Evolutionary conservation across 2,329 filamentous ascomycete genomes (phyloP), one percentile per base, ranked within the genome.

Genomic region (Fusarium hainanense): DNA sequence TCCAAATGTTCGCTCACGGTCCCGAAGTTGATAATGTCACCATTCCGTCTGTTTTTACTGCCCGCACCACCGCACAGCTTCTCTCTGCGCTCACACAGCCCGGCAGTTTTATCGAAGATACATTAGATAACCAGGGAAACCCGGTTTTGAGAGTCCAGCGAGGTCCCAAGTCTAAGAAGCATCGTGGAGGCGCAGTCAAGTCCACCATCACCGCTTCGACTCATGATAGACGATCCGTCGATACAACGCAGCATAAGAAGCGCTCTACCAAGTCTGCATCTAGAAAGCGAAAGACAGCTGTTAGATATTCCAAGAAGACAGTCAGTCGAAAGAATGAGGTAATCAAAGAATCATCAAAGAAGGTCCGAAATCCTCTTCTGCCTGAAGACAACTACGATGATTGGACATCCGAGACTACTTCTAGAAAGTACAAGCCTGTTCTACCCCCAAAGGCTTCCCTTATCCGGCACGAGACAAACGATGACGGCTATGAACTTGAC

Each of bases 1-100:
- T 98, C 52, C 96, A 97, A 74, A 99, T 99, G 96, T 98, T 97
- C 79, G 96, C 96, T n/a, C 90, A 93, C 75, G 96, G 95, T 40
- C 94, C 98, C 77, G 79, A 80, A 34, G 97, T 95, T 6, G 97
- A 94, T 34, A 97, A 98, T 75, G 88, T 98, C 70, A 93, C 93
- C 1, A 98, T 99, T 56, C 94, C 96, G 2, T 93, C 96, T 1
- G 86, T 98, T 12, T 99, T 99, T 80, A 98, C 96, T 0, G 97
- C 95, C 1, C 90, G 96, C 73, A 98, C 94, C 1, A 98, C 95
- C 0, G 96, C 96, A 2, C 95, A 98, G 78, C 85, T 99, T 16
- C 85, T 99, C 18, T 97, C 94, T 2, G 94, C 94, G 10, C 85
- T 98, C 65, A 90, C 96, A 61, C 93, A 94, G 54, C 87, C 89